Percentiles rank a stretch among this genome's conserved stretches.
Evolutionary conservation across 1,284 basidiomycete genomes (phyloP).

Genomic region (Chondrostereum purpureum): DNA sequence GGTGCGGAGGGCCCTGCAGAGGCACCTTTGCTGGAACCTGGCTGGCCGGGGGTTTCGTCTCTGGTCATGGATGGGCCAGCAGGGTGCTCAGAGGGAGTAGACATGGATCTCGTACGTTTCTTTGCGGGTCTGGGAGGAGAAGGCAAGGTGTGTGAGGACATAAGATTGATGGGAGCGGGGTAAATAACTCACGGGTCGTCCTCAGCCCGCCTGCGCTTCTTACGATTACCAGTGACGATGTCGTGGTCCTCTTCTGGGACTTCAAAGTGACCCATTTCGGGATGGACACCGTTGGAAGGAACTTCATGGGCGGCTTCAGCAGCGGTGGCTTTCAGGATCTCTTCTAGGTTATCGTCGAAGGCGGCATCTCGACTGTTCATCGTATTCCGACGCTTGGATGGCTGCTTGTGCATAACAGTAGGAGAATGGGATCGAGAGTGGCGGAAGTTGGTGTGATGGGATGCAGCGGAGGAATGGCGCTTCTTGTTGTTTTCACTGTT

Average conservation of each 20-base stretch:
- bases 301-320: slow-evolving; percentile 51
- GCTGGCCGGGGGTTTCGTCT: slow-evolving; percentile 37
- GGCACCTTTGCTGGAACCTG: slow-evolving; percentile 12
- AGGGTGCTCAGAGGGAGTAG: slow-evolving; percentile 54
- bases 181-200: slow-evolving; percentile 55
- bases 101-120: slow-evolving; percentile 68
- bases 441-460: slow-evolving; percentile 42
- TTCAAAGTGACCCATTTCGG: slow-evolving; percentile 24
- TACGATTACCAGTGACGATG: slow-evolving; percentile 36
- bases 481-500: slow-evolving; percentile 53
- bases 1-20: background rate
- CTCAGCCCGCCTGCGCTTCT: slow-evolving; percentile 66
- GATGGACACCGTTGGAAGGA: slow-evolving; percentile 28
- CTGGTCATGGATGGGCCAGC: slow-evolving; percentile 29
- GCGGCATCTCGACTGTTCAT: slow-evolving; percentile 97
- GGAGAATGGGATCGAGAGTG: slow-evolving; percentile 75
- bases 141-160: background rate
- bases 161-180: background rate
- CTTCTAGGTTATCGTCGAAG: slow-evolving; percentile 82
- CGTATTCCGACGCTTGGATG: slow-evolving; percentile 83
- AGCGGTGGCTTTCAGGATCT: slow-evolving; percentile 65
- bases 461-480: slow-evolving; percentile 59
- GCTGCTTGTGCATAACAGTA: slow-evolving; percentile 44
- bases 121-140: slow-evolving; percentile 37
- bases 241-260: slow-evolving; percentile 40